Evolutionary conservation across 2,329 filamentous ascomycete genomes (phyloP).

Genomic region (Pseudogymnoascus sp.): DNA sequence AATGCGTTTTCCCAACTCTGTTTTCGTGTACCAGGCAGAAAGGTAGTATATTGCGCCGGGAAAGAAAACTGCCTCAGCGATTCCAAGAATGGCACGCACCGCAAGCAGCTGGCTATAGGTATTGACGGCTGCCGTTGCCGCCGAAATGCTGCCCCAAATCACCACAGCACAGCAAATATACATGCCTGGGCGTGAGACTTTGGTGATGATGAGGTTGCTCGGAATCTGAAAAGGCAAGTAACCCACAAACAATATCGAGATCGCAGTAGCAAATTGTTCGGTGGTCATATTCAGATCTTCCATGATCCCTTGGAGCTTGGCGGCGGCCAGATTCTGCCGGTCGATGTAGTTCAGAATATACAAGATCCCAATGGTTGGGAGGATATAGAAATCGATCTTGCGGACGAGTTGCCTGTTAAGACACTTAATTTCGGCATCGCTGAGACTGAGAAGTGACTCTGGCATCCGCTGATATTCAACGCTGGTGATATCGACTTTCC

Average conservation of each 20-base stretch:
- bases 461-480: constrained; percentile 14
- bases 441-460: constrained; percentile 21
- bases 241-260: constrained; percentile 39
- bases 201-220: constrained; percentile 24
- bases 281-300: constrained; percentile 32
- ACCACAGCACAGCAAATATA: constrained; percentile 26
- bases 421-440: constrained; percentile 17
- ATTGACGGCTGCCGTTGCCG: constrained; percentile 30
- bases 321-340: constrained; percentile 31
- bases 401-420: constrained; percentile 20
- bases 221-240: constrained; percentile 36
- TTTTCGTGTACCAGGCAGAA: constrained; percentile 32
- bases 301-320: constrained; percentile 34
- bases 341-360: constrained; percentile 36
- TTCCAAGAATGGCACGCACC: constrained; percentile 28
- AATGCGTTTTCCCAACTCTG: constrained; percentile 31
- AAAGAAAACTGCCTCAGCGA: constrained; percentile 16
- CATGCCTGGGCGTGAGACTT: constrained; percentile 17
- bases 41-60: constrained; percentile 32
- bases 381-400: constrained; percentile 26
- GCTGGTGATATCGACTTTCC: neutral
- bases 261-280: constrained; percentile 31
- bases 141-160: constrained; percentile 28
- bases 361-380: constrained; percentile 29
- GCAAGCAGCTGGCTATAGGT: constrained; percentile 29